These are phyloP conservation scores for Rhododendron mucronatum DNA, from an alignment of 148 eudicot species.

Conservation along the genomic window DNA sequence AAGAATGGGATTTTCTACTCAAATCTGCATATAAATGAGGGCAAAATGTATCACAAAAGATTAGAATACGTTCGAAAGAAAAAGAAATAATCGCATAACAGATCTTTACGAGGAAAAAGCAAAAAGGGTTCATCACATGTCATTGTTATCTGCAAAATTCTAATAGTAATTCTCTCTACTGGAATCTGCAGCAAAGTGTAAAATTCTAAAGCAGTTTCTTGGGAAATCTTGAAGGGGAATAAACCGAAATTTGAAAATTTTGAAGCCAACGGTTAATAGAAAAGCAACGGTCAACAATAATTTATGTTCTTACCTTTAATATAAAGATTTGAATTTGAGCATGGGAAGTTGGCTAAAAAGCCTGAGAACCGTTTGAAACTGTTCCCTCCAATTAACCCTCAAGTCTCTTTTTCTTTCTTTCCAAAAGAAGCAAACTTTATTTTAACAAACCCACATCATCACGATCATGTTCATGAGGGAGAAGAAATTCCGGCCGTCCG, in stretches of 20 bases:
- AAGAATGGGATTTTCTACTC: not conserved
- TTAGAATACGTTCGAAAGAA: not conserved
- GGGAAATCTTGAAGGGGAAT: slow-evolving; percentile 8
- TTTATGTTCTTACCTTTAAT: slow-evolving; percentile 39
- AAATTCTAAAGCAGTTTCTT: slow-evolving; percentile 4
- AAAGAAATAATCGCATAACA: not conserved
- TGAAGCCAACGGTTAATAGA: slow-evolving; percentile 23
- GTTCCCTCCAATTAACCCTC: slow-evolving; percentile 36
- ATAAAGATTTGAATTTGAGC: slow-evolving; percentile 38
- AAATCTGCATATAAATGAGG: slow-evolving; percentile 11
- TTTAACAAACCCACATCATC: not conserved
- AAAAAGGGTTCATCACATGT: slow-evolving; percentile 27
- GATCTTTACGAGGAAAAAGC: slow-evolving; percentile 17
- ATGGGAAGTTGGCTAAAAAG: slow-evolving; percentile 13
- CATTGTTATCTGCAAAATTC: slow-evolving; percentile 26
- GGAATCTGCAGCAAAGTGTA: slow-evolving; percentile 13
- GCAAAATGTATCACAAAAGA: not conserved
- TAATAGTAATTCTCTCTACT: not conserved
- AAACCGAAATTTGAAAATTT: slow-evolving; percentile 22
- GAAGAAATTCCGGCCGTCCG: not conserved
- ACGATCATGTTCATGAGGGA: not conserved
- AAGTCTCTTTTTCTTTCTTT: slow-evolving; percentile 23
- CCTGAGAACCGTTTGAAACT: slow-evolving; percentile 35
- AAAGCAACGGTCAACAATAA: slow-evolving; percentile 29
- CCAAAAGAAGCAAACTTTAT: slow-evolving; percentile 24